phyloP scores from a whole-genome alignment of 768 basidiomycete genomes.

The Auricularia auricula-judae region DNA sequence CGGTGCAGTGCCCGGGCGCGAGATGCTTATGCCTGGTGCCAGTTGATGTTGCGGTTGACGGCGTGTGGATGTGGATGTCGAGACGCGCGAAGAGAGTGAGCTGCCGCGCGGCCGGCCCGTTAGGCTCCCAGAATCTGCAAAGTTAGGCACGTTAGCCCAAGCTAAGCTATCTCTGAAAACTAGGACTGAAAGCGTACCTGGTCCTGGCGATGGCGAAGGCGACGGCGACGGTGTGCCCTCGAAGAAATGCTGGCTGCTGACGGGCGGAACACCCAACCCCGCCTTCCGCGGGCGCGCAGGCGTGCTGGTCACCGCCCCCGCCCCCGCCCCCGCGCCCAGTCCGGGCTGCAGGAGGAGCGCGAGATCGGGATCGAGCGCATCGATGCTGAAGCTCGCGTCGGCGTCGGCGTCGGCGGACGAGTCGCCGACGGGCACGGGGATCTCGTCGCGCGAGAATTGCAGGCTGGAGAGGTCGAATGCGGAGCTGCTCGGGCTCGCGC shows the following conservation, averaged over 20 bases:
- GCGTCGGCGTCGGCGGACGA: neutral
- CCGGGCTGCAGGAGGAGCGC: neutral
- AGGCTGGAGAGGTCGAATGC: neutral
- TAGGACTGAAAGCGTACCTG: neutral
- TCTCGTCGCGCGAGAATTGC: neutral
- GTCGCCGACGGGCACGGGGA: neutral
- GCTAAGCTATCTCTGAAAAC: neutral
- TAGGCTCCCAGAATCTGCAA: neutral
- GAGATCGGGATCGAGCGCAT: neutral
- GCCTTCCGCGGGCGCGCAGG: neutral
- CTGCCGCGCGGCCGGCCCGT: neutral
- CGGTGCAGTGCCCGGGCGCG: neutral
- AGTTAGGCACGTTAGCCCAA: neutral
- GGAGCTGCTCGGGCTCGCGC: neutral
- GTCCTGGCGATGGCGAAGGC: neutral
- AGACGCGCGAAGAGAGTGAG: neutral
- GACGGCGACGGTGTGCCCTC: neutral
- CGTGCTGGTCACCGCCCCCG: neutral
- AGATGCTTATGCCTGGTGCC: neutral
- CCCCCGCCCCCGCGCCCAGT: neutral
- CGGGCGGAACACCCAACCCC: neutral
- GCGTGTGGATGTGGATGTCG: neutral
- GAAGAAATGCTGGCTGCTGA: neutral
- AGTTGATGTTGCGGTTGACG: neutral
- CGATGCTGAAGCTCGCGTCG: neutral